Percentiles rank a stretch among this genome's conserved stretches.
These are phyloP conservation scores for Lachnellula willkommii DNA, from an alignment of 2,329 filamentous ascomycete genomes.

Conservation along the genomic window DNA sequence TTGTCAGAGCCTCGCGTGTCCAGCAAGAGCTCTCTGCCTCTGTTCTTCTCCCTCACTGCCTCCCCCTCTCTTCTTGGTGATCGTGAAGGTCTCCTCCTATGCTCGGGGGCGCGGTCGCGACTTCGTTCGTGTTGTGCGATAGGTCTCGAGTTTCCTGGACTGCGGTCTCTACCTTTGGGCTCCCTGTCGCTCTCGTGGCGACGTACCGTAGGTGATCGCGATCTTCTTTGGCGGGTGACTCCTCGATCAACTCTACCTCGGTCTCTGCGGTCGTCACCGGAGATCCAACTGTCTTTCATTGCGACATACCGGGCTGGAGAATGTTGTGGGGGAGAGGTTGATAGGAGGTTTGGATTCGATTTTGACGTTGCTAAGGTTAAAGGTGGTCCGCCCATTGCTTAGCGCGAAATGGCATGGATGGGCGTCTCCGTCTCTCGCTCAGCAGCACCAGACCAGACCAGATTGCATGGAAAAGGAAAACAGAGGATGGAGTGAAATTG, in stretches of 20 bases:
- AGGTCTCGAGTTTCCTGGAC: conserved; percentile 26
- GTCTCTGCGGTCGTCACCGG: conserved; percentile 38
- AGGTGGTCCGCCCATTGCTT: not conserved
- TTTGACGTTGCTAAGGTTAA: not conserved
- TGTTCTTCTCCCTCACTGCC: conserved; percentile 31
- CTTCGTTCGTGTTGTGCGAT: conserved; percentile 28
- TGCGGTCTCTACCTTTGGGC: conserved; percentile 28
- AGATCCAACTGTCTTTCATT: conserved; percentile 40
- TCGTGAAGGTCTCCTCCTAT: conserved; percentile 27
- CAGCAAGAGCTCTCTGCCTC: conserved; percentile 30
- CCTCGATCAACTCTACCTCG: conserved; percentile 38
- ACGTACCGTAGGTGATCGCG: conserved; percentile 33
- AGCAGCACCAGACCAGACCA: not conserved
- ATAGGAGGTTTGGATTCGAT: not conserved
- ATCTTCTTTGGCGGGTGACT: conserved; percentile 32
- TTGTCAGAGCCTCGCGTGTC: conserved; percentile 32
- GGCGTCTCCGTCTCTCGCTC: not conserved
- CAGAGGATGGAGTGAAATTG: not conserved
- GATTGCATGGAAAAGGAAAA: not conserved
- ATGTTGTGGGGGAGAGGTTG: conserved; percentile 15
- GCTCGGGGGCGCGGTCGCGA: conserved; percentile 22
- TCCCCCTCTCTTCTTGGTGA: conserved; percentile 29
- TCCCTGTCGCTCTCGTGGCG: conserved; percentile 32
- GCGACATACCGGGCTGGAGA: conserved; percentile 34
- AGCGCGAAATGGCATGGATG: not conserved